phyloP scores from a whole-genome alignment of 2,329 filamentous ascomycete species.

The Exserohilum turcica region DNA sequence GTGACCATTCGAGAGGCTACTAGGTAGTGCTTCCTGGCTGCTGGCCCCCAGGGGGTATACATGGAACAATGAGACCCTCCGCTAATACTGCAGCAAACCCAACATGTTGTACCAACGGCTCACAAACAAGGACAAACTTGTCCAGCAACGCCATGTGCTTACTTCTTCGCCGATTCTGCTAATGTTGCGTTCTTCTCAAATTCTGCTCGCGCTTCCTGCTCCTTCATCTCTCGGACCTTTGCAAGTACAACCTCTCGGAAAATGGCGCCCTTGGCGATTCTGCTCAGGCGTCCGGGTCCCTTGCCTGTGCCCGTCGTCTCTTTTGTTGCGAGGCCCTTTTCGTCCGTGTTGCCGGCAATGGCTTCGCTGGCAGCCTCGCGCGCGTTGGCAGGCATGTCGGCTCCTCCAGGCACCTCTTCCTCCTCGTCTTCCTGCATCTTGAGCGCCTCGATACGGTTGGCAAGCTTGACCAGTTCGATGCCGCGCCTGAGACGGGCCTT shows the following conservation, averaged over 20 bases:
- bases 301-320: slow-evolving; percentile 45
- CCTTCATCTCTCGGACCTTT: slow-evolving; percentile 91
- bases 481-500: slow-evolving; percentile 89
- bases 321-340: slow-evolving; percentile 38
- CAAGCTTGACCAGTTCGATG: slow-evolving; percentile 94
- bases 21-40: slow-evolving; percentile 24
- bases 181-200: slow-evolving; percentile 62
- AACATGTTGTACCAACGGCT: slow-evolving; percentile 17
- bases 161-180: slow-evolving; percentile 32
- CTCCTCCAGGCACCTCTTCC: slow-evolving; percentile 65
- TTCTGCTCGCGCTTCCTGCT: slow-evolving; percentile 76
- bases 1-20: slow-evolving; percentile 16
- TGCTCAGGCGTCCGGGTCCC: slow-evolving; percentile 58
- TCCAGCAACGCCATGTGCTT: slow-evolving; percentile 7
- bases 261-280: slow-evolving; percentile 70
- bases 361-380: slow-evolving; percentile 60
- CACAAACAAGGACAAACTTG: slow-evolving; percentile 8
- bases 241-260: slow-evolving; percentile 94
- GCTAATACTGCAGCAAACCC: slow-evolving; percentile 32
- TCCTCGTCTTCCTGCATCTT: slow-evolving; percentile 92
- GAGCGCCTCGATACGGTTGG: slow-evolving; percentile 92
- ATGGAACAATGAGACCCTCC: slow-evolving; percentile 26
- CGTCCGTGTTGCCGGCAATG: slow-evolving; percentile 40
- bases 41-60: slow-evolving; percentile 37
- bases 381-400: slow-evolving; percentile 67